Conservation (phyloP, 2,329 filamentous ascomycete species). For the Endoconidiophora laricicola region DNA sequence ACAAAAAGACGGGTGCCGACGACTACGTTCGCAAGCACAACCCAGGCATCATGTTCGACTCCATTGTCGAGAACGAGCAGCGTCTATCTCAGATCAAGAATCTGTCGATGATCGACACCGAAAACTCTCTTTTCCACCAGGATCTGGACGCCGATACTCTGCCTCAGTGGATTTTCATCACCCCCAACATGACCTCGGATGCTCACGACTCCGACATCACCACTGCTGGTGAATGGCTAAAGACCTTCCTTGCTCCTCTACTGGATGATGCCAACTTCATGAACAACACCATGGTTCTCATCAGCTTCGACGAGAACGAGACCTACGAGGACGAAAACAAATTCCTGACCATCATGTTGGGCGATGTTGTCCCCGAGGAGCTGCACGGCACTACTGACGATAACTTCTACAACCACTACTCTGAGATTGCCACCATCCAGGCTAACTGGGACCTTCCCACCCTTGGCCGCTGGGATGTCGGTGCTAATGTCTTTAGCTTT, state of each 20-base stretch:
- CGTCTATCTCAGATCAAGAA: constrained; percentile 60
- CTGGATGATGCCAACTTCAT: constrained; percentile 54
- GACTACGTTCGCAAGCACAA: constrained; percentile 79
- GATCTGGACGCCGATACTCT: constrained; percentile 47
- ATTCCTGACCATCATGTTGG: constrained; percentile 54
- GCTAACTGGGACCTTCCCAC: constrained; percentile 56
- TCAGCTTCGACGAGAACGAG: constrained; percentile 69
- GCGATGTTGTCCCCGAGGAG: constrained; percentile 49
- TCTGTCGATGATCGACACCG: constrained; percentile 29
- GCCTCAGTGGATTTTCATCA: constrained; percentile 58
- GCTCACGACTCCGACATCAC: constrained; percentile 60
- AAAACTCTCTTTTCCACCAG: constrained; percentile 39
- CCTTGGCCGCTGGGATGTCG: constrained; percentile 55
- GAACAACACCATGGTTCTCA: constrained; percentile 55
- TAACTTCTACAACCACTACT: constrained; percentile 60
- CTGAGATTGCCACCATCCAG: constrained; percentile 46
- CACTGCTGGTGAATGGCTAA: constrained; percentile 50
- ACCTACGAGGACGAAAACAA: constrained; percentile 51
- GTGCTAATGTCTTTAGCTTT: constrained; percentile 49
- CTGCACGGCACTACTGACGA: constrained; percentile 51
- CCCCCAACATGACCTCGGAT: constrained; percentile 60
- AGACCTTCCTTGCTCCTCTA: constrained; percentile 52
- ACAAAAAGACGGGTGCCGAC: constrained; percentile 48
- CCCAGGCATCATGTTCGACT: constrained; percentile 47
- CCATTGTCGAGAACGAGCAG: constrained; percentile 38